Evolutionary conservation across 1,284 basidiomycete genomes (phyloP), one percentile per base, ranked within the genome.

Genomic region (Bondarzewia mesenterica): DNA sequence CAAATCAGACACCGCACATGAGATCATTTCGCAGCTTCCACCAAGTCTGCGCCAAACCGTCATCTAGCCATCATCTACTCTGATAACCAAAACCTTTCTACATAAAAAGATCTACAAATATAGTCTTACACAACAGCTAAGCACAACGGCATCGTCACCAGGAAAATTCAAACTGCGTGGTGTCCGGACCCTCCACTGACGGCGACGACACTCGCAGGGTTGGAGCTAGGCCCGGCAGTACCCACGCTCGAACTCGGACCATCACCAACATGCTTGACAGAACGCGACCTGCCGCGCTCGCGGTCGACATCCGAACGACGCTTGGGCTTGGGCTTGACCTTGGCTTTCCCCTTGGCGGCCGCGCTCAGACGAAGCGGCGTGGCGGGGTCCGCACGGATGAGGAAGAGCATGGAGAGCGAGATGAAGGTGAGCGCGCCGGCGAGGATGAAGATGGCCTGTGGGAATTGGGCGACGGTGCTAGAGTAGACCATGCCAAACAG

Each of bases 401-500:
- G 62, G 55, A 70, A 57, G 7, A 82, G 62, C 44, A 80, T 57
- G 32, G 63, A 50, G 23, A 85, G 53, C 16, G 80, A 67, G 39
- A 70, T 59, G 23, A 76, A 51, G 29, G 80, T 60, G 32, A 86
- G 67, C 16, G 60, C 63, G 5, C 67, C 73, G n/a, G 80, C 81
- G 18, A 71, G 62, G 12, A 69, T 68, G 58, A 88, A 89, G 46
- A 89, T 77, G 2, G 80, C 71, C 62, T 80, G 81, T 16, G 85
- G 85, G 58, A 72, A 83, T 8, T 58, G 65, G 0, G 75, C 80
- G 21, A 88, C 84, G 3, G 84, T 85, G 48, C 62, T 65, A 54
- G 78, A 76, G 65, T 84, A 89, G 36, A 88, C 65, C 47, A 82
- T 44, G 7, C 80, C 85, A 57, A 89, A 89, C 8, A 87, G 48